A percentile compares a stretch with the other conserved stretches of the same genome.
Evolutionary conservation across 495 filamentous ascomycete genomes (phyloP).

Genomic region (Penicillium taxi): DNA sequence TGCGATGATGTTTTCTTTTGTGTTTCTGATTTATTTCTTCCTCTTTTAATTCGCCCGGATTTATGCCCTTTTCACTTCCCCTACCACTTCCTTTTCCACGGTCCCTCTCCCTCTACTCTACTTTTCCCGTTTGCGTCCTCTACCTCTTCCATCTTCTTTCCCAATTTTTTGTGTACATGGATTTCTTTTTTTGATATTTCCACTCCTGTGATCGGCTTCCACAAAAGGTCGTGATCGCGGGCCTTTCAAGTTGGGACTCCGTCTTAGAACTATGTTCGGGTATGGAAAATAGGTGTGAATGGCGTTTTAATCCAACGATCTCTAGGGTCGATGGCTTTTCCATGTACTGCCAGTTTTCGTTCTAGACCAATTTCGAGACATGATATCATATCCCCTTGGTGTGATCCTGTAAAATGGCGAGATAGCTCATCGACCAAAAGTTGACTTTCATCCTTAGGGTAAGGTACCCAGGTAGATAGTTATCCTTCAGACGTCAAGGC

Average conservation of each 20-base stretch:
- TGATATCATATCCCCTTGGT: constrained; percentile 18
- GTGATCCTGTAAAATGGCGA: too few relatives aligned
- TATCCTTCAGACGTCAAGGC: too few relatives aligned
- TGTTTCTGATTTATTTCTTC: constrained; percentile 23
- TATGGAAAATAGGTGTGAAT: constrained; percentile 44
- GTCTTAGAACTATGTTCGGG: constrained; percentile 43
- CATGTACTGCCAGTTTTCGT: constrained; percentile 24
- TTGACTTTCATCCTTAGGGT: too few relatives aligned
- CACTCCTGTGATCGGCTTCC: constrained; percentile 24
- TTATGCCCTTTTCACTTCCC: too few relatives aligned
- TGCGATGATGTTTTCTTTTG: constrained; percentile 26
- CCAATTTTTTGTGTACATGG: constrained; percentile 45
- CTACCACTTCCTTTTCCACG: too few relatives aligned
- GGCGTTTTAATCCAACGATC: constrained; percentile 40
- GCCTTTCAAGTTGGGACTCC: constrained; percentile 35
- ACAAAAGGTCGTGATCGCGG: constrained; percentile 19
- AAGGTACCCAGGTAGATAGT: too few relatives aligned
- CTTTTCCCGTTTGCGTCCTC: constrained; percentile 7
- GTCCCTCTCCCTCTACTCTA: constrained; percentile 7
- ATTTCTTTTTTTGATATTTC: constrained; percentile 35
- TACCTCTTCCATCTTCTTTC: constrained; percentile 16
- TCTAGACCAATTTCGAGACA: constrained; percentile 24
- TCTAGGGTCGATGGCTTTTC: constrained; percentile 29
- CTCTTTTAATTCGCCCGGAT: constrained; percentile 18
- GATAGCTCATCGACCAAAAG: too few relatives aligned